Evolutionary conservation across 1,284 basidiomycete species (phyloP).

Genomic region (Ustilago trichophora): DNA sequence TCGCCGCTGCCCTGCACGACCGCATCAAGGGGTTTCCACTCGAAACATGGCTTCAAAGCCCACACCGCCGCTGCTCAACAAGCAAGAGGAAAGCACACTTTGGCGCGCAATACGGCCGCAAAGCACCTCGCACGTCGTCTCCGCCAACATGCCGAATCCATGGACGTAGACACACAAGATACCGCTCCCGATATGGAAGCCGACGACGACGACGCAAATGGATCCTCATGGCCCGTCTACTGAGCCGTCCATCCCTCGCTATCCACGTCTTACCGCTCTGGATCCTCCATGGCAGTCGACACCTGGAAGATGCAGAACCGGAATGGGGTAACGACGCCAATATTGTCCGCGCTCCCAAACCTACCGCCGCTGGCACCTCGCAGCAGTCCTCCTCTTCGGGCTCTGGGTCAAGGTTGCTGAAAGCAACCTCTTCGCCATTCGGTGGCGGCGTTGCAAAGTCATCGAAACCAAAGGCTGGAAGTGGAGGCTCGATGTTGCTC

Average conservation of each 20-base stretch:
- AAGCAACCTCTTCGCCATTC: not conserved
- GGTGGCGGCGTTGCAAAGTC: not conserved
- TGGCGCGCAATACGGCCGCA: constrained; percentile 21
- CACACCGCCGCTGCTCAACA: not conserved
- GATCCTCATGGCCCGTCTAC: constrained; percentile 27
- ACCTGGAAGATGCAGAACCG: constrained; percentile 39
- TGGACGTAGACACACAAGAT: constrained; percentile 12
- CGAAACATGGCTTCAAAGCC: not conserved
- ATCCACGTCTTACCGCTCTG: not conserved
- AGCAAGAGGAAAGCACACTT: not conserved
- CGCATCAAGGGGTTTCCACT: constrained; percentile 2
- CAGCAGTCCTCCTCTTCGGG: not conserved
- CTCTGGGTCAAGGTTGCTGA: not conserved
- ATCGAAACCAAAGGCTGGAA: not conserved
- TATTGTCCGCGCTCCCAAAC: constrained; percentile 33
- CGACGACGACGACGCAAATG: not conserved
- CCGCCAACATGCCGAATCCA: not conserved
- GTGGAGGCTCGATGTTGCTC: constrained; percentile 12
- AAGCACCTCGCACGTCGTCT: not conserved
- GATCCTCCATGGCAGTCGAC: constrained; percentile 7
- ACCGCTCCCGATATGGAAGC: not conserved
- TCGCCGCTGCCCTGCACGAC: constrained; percentile 19
- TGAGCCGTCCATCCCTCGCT: not conserved
- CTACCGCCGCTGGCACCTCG: constrained; percentile 9
- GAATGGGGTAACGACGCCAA: constrained; percentile 49